Conservation (phyloP, 768 basidiomycete species). For the Calocera viscosa region DNA sequence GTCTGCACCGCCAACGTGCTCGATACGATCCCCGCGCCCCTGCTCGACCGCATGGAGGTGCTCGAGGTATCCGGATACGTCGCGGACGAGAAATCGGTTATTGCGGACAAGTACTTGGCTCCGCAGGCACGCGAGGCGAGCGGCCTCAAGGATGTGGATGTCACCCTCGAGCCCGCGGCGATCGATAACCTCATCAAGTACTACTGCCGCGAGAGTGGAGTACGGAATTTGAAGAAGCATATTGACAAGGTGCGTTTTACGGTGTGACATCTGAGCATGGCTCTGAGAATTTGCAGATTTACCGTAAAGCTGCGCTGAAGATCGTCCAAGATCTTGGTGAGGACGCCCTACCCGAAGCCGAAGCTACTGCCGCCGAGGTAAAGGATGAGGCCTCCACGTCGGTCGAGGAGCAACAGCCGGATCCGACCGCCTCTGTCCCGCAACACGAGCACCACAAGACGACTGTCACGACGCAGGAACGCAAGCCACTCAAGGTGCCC, state of each 20-base stretch:
- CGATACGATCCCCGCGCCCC: conserved; percentile 84
- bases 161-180: conserved; percentile 59
- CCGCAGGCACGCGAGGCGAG: conserved; percentile 89
- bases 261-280: neutral
- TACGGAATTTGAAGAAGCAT: conserved; percentile 92
- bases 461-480: conserved; percentile 58
- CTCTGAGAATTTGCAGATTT: conserved; percentile 47
- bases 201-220: conserved; percentile 95
- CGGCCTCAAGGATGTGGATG: conserved; percentile 74
- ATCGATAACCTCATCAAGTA: conserved; percentile 88
- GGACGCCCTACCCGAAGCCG: conserved; percentile 57
- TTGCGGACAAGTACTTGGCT: conserved; percentile 74
- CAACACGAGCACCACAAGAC: conserved; percentile 33
- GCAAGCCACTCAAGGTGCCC: conserved; percentile 73
- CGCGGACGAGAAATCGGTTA: conserved; percentile 79
- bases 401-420: conserved; percentile 44
- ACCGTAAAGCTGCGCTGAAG: conserved; percentile 87
- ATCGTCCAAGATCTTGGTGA: conserved; percentile 86
- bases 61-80: conserved; percentile 92
- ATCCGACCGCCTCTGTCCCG: conserved; percentile 15
- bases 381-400: conserved; percentile 24
- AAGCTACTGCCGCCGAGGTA: conserved; percentile 17
- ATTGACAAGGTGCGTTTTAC: conserved; percentile 71
- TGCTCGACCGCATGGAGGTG: conserved; percentile 93
- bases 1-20: conserved; percentile 95